Conservation (phyloP, 208 protist genomes). For the Eutreptiella sp. region DNA sequence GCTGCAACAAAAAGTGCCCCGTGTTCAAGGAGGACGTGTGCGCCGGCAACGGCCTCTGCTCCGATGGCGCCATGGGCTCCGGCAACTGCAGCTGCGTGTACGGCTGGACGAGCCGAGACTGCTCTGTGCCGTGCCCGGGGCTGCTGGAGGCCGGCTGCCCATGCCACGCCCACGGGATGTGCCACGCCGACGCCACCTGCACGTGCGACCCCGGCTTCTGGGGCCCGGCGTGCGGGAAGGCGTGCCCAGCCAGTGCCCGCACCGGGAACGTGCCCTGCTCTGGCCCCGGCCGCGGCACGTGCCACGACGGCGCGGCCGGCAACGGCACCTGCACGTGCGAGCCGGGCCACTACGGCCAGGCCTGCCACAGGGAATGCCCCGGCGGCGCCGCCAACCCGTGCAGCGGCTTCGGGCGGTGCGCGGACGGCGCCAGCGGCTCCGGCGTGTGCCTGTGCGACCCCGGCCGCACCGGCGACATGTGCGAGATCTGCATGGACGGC, state of each 20-base stretch:
- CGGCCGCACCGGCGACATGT: conserved; percentile 5
- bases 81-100: conserved; percentile 18
- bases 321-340: conserved; percentile 17
- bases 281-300: conserved; percentile 4
- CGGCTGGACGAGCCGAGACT: conserved; percentile 17
- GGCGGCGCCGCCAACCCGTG: conserved; percentile 8
- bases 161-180: background rate
- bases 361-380: conserved; percentile 23
- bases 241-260: background rate
- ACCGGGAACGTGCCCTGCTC: background rate
- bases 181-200: conserved; percentile 3
- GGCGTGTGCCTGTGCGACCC: conserved; percentile 16
- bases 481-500: conserved; percentile 10
- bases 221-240: background rate
- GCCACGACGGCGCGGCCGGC: conserved; percentile 10
- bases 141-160: background rate
- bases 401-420: conserved; percentile 8
- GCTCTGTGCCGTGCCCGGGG: conserved; percentile 10
- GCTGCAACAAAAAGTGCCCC: conserved; percentile 23
- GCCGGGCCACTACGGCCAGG: conserved; percentile 14
- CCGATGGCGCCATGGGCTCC: conserved; percentile 8
- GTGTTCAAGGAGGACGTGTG: background rate
- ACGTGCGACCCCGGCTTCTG: conserved; percentile 18
- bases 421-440: conserved; percentile 8
- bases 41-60: conserved; percentile 9